Base-by-base conservation (phyloP, 768 basidiomycete genomes). In the Auricularia auricula-judae region DNA sequence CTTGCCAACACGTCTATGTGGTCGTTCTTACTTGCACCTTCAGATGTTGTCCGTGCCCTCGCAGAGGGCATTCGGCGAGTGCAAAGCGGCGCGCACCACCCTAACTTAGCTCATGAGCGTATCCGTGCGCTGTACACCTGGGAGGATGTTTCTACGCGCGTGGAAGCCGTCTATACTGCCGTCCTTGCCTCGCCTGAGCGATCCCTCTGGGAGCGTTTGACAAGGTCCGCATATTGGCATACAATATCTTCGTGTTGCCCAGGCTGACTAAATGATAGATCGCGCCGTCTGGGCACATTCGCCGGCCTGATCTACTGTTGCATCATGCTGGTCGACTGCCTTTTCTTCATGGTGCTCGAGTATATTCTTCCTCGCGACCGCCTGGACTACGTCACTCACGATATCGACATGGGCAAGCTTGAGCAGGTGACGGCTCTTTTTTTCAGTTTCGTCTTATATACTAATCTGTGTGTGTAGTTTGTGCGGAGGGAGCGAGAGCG, bases 71-170 rank as follows among this genome's bases (percentile, higher is more conserved):
- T 98, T 43, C 67, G 76, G 4, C 86, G 87, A 64, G 83, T 98
- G 2, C 72, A 80, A 1, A 73, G 76, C 1, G 88, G 89, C 1
- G 76, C 78, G 60, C 91, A 95, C 70, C 86, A 94, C 68, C 91
- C 93, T 0, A 66, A 83, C 3, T 74, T 74, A 36, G 92, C 93
- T 0, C 94, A 96, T 69, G 81, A 85, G 35, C 85, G 87, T 62
- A 81, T 98, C 61, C 84, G 82, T 69, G 81, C 76, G 2, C 93
- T 99, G 73, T 99, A 99, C 75, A 83, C 86, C 63, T 99, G 97
- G 97, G 76, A 74, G 2, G 80, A 87, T 12, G 86, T 98, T 29
- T 81, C 94, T 0, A 79, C 77, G 43, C 83, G 94, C 11, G 96
- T 93, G 0, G 94, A 97, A 72, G 74, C 71, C 0, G 95, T 98